Base-by-base conservation (phyloP, 345 rosid genomes). In the Murraya paniculata region DNA sequence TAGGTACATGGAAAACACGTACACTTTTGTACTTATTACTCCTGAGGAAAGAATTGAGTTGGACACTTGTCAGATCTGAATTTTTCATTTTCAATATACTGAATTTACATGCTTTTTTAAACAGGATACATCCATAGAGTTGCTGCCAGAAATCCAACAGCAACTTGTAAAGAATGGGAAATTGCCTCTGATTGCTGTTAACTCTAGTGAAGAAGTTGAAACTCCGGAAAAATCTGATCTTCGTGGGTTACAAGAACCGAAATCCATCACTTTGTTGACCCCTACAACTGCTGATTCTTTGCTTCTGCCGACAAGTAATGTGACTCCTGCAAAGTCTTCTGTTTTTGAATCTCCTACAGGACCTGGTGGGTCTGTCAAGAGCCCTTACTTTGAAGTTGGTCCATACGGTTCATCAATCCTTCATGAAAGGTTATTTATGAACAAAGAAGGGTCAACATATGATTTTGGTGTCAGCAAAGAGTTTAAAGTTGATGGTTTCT, bases 81-180 rank as follows among this genome's bases (percentile, higher is more conserved):
- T 7, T 22, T 45, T 28, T 41, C 27, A 21, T 73, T 60, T 7
- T 72, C 38, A 71, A 79, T 61, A 41, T 61, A 56, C 61, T 77
- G 64, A 85, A 77, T 76, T 74, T 79, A 64, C 38, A 55, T 79
- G 56, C 60, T 72, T 79, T 73, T 79, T 74, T 86, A 28, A 78
- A 86, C 91, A 95, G 98, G 93, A 81, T 75, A 85, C 82, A 79
- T 85, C 89, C 73, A 82, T 90, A 61, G 91, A 85, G 71, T 79
- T 93, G 85, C 87, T 97, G 76, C 94, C 99, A 65, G 90, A 78
- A 69, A 82, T 87, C 30, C 88, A 91, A 81, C 97, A 86, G 88
- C 93, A 90, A 68, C 88, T 85, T 77, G 77, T 89, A 35, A 89
- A 84, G 83, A 71, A 86, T 60, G 94, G 93, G 79, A 86, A 81